Conservation (phyloP, 192 early-diverging fungal genomes). For the Chytriomyces sp. region DNA sequence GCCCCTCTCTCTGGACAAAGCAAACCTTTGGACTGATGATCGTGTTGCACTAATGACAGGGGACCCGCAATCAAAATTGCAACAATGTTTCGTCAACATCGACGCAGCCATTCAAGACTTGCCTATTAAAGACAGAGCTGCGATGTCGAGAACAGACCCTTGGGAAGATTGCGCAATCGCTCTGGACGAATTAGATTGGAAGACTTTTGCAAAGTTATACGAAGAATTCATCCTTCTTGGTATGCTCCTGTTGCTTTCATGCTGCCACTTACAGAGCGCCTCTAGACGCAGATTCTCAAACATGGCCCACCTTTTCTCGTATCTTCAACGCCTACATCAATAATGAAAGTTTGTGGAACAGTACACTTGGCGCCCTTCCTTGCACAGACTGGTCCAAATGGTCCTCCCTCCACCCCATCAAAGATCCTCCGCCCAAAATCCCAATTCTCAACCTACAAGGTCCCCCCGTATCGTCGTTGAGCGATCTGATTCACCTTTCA, state of each 20-base stretch:
- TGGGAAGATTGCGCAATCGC: background rate
- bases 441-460: conserved; percentile 11
- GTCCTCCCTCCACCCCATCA: background rate
- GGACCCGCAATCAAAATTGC: background rate
- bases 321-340: conserved; percentile 3
- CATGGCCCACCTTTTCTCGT: conserved; percentile 17
- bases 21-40: conserved; percentile 25
- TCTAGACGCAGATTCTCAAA: background rate
- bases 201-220: conserved; percentile 11
- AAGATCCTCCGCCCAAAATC: background rate
- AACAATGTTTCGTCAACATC: conserved; percentile 4
- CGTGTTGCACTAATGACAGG: conserved; percentile 12
- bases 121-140: conserved; percentile 7
- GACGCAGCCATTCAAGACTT: background rate
- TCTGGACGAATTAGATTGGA: conserved; percentile 24
- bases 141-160: background rate
- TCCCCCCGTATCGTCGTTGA: background rate
- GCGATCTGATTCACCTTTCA: conserved; percentile 15
- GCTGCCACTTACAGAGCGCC: no score
- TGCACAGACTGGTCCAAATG: conserved; percentile 25
- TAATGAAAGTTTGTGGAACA: background rate
- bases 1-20: conserved; percentile 6
- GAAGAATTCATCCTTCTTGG: conserved; percentile 1
- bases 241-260: background rate
- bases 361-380: background rate